Evolutionary conservation across 2,329 filamentous ascomycete genomes (phyloP), one percentile per base, ranked within the genome.

Genomic region (Cladosporium sp.): DNA sequence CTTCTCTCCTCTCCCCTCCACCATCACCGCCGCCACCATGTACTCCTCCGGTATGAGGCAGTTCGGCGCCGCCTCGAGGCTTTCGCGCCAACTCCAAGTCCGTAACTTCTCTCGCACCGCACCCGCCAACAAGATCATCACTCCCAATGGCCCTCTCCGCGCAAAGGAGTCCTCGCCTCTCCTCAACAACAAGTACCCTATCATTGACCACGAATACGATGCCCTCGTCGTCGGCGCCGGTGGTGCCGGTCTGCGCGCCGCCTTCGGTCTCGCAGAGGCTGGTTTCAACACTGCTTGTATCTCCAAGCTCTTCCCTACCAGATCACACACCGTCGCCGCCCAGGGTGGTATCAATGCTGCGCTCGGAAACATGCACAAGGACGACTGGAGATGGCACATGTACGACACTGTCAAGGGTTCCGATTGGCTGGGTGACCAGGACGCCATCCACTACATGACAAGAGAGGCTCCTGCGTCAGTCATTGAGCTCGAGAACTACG

Each of bases 341-440:
- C 75, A 78, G 64, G 88, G 88, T 67, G 88, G 88, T 66, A 92
- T 93, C 78, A 93, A 93, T 70, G 88, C 88, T 50, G 88, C 88
- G 45, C 78, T 93, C 50, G 88, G 88, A 67, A 95, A 95, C 77
- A 96, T 96, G 91, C 90, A 95, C 79, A 83, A 92, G 77, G 91
- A 96, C 66, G 90, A 96, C 76, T 96, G 91, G 91, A 84, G 90
- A 78, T 96, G 91, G 91, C 91, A 96, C 76, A 96, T 96, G 91
- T 96, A 96, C 78, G 91, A 96, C 72, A 96, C 91, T 38, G 91
- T 96, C 69, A 96, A 96, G 79, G 91, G 91, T 59, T 95, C 88
- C 59, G 91, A 96, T 78, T 96, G 91, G 91, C 82, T 96, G 45
- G 91, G 91, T 71, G 91, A 96, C 72, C 91, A 96, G 74, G 91